Evolutionary conservation across 2,329 filamentous ascomycete species (phyloP), one percentile per base, ranked within the genome.

Genomic region (Tolypocladium nubicola): DNA sequence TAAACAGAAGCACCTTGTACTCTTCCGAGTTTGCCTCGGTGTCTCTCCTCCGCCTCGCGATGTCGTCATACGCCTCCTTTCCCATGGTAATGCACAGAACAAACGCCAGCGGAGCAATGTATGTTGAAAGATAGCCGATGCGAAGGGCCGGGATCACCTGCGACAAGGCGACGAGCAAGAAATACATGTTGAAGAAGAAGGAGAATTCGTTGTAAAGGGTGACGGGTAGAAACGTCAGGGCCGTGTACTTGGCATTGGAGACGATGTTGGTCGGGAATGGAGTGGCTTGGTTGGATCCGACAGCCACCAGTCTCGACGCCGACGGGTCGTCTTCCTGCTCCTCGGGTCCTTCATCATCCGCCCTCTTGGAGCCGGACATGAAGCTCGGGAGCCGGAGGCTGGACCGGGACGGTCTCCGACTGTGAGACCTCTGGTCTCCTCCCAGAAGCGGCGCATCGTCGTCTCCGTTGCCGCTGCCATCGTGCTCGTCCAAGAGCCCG

Each of bases 171-270:
- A 99, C 94, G 33, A 97, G 84, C 57, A 99, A 79, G 71, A 99
- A 99, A 71, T 99, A 99, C 79, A 97, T 90, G 80, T 99, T 99
- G 80, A 99, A 96, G 75, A 99, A 99, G 77, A 97, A 99, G 59
- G 93, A 97, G 71, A 99, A 99, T 70, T 99, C 94, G 75, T 97
- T 97, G 74, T 97, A 99, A 26, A 99, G 78, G 0, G 94, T 99
- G 55, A 93, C 80, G 2, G 95, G 95, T 16, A 99, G 80, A 72
- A 99, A 99, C 55, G 89, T 96, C 77, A 92, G 87, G 1, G 92
- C 85, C 37, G 93, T 97, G 72, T 99, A 99, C 79, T 97, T 99
- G 57, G 94, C 93, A 70, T 99, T 97, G 40, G 93, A 97, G 53
- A 99, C 83, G 57, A 90, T 82, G 71, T 99, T 99, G 10, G 89